phyloP scores from a whole-genome alignment of 139 green algal species.

The Volvox reticuliferus region DNA sequence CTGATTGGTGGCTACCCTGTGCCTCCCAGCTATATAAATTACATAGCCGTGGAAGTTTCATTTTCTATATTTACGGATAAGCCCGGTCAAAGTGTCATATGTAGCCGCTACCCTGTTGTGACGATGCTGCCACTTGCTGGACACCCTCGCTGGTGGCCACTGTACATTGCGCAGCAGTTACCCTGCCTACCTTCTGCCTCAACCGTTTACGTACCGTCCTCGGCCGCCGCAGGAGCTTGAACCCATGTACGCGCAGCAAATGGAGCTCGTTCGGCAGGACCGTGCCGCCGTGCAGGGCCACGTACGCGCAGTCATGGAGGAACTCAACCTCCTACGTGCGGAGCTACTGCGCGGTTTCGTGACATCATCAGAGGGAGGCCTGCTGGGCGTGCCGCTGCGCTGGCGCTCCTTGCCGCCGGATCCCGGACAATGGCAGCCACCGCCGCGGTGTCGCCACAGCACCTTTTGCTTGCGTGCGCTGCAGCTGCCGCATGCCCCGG shows the following conservation, averaged over 20 bases:
- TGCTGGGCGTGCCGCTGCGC: conserved; percentile 46
- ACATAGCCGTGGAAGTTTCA: too few species aligned
- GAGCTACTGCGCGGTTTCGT: conserved; percentile 43
- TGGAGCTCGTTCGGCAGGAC: conserved; percentile 48
- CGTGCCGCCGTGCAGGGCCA: conserved; percentile 12
- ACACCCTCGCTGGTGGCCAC: too few species aligned
- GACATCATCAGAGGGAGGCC: conserved; percentile 11
- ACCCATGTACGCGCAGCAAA: conserved; percentile 45
- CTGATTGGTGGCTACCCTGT: too few species aligned
- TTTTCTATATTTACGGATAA: too few species aligned
- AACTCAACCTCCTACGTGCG: conserved; percentile 18
- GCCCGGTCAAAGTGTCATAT: too few species aligned
- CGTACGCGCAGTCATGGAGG: conserved; percentile 20
- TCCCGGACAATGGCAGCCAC: conserved; percentile 4
- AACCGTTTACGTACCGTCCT: background rate
- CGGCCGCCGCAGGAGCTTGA: conserved; percentile 34
- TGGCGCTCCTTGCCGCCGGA: conserved; percentile 48
- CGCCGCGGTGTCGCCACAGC: conserved; percentile 51
- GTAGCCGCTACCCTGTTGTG: too few species aligned
- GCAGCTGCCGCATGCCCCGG: conserved; percentile 13
- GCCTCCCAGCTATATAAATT: too few species aligned
- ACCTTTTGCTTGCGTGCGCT: conserved; percentile 43
- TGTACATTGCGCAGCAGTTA: too few species aligned
- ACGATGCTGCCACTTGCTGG: too few species aligned
- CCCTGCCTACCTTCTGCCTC: too few species aligned